Percentiles rank a stretch among this genome's conserved stretches.
phyloP scores from a whole-genome alignment of 371 early-diverging fungal genomes.

The Zychaea mexicana region DNA sequence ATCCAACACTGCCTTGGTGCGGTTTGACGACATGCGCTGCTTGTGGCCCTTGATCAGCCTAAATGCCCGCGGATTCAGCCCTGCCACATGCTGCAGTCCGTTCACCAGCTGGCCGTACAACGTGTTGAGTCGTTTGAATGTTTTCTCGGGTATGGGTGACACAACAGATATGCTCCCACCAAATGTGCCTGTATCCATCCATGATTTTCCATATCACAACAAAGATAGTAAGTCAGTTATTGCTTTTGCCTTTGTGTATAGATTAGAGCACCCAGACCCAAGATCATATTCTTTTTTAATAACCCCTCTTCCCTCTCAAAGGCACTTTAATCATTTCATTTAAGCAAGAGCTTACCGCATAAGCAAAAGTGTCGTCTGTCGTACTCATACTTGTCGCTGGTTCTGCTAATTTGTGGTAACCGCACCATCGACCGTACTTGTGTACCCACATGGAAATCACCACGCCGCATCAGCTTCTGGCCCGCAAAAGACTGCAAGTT shows the following conservation, averaged over 20 bases:
- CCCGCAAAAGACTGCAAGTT: constrained; percentile 90
- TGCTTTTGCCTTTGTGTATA: background rate
- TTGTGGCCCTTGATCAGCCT: constrained; percentile 58
- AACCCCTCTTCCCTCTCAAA: no score
- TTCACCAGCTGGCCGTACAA: constrained; percentile 81
- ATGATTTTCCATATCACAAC: background rate
- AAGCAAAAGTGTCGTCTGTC: constrained; percentile 49
- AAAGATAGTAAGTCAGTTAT: background rate
- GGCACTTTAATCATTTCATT: background rate
- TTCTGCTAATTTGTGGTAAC: constrained; percentile 47
- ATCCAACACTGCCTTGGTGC: constrained; percentile 78
- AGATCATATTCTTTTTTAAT: no score
- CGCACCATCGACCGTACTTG: constrained; percentile 69
- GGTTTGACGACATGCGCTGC: constrained; percentile 66
- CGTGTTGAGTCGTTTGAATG: constrained; percentile 83
- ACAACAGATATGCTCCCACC: constrained; percentile 77
- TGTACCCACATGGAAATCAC: constrained; percentile 86
- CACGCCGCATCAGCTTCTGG: constrained; percentile 85
- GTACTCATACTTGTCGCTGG: constrained; percentile 18
- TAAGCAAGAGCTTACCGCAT: constrained; percentile 41
- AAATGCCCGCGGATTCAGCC: constrained; percentile 92
- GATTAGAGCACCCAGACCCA: background rate
- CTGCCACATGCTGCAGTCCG: constrained; percentile 81
- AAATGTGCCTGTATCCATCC: constrained; percentile 43
- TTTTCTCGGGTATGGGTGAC: constrained; percentile 87